A percentile compares a stretch with the other conserved stretches of the same genome.
Conservation (phyloP, 176 grass and related monocot genomes). For the Aegilops speltoides region DNA sequence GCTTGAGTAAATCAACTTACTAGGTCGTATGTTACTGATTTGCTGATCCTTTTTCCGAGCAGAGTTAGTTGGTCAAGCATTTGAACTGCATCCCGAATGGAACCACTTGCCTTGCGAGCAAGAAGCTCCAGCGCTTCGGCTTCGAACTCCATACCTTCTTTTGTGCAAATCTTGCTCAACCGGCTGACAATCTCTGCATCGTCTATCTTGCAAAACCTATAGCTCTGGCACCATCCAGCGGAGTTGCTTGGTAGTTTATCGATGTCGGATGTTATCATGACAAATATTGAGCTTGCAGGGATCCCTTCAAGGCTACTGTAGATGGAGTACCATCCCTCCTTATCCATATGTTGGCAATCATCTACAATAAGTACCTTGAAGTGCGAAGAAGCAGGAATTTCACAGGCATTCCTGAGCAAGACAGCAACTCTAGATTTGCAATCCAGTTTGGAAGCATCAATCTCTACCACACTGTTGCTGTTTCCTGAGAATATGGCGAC, state of each 20-base stretch:
- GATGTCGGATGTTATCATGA: constrained; percentile 84
- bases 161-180: constrained; percentile 71
- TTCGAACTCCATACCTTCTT: constrained; percentile 86
- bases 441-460: constrained; percentile 83
- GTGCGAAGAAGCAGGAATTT: constrained; percentile 51
- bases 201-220: constrained; percentile 70
- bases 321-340: constrained; percentile 75
- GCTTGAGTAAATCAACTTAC: constrained; percentile 38
- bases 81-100: constrained; percentile 74
- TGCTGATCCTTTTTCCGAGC: constrained; percentile 78
- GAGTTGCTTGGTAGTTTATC: constrained; percentile 71
- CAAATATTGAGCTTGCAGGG: constrained; percentile 66
- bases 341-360: constrained; percentile 75
- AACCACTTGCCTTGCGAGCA: constrained; percentile 72
- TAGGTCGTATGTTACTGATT: constrained; percentile 66
- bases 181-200: constrained; percentile 44
- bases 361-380: constrained; percentile 85
- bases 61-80: constrained; percentile 87
- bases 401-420: constrained; percentile 58
- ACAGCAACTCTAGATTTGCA: constrained; percentile 51
- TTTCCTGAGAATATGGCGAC: constrained; percentile 58
- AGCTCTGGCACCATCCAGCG: constrained; percentile 65
- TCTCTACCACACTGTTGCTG: constrained; percentile 53
- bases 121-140: constrained; percentile 65
- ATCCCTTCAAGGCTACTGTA: constrained; percentile 67